These are phyloP conservation scores for Apiotrichum mycotoxinovorans DNA, from an alignment of 1,284 basidiomycete species.

Conservation along the genomic window DNA sequence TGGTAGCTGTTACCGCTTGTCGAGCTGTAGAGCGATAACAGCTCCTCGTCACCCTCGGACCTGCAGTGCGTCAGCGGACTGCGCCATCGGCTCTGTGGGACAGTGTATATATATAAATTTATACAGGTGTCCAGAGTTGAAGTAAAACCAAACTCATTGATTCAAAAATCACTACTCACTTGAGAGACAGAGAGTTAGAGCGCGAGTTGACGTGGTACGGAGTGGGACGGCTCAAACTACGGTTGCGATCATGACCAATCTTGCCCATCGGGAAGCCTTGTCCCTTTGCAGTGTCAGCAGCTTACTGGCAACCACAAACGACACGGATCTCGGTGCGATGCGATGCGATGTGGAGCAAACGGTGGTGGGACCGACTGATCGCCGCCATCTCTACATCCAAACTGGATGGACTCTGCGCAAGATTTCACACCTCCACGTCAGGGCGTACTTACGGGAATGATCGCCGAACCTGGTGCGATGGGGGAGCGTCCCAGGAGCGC, in stretches of 20 bases:
- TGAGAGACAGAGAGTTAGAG: constrained; percentile 31
- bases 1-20: constrained; percentile 23
- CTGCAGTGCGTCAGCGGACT: constrained; percentile 19
- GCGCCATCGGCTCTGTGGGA: not conserved
- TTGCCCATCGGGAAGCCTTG: constrained; percentile 6
- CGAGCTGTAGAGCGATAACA: constrained; percentile 26
- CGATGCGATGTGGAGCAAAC: not conserved
- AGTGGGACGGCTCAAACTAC: constrained; percentile 27
- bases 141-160: not conserved
- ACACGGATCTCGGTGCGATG: not conserved
- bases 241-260: constrained; percentile 16
- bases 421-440: not conserved
- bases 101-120: too few relatives aligned
- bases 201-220: constrained; percentile 34
- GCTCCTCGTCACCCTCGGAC: constrained; percentile 36
- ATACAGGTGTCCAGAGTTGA: not conserved
- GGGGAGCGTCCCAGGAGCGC: constrained; percentile 13
- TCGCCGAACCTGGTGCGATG: not conserved
- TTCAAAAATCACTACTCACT: constrained; percentile 20
- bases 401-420: not conserved
- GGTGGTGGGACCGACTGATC: not conserved
- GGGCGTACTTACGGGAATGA: constrained; percentile 10
- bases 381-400: not conserved
- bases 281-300: not conserved
- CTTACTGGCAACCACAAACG: not conserved